Evolutionary conservation across 2,329 filamentous ascomycete genomes (phyloP), one percentile per base, ranked within the genome.

Genomic region (Cercospora sojina): DNA sequence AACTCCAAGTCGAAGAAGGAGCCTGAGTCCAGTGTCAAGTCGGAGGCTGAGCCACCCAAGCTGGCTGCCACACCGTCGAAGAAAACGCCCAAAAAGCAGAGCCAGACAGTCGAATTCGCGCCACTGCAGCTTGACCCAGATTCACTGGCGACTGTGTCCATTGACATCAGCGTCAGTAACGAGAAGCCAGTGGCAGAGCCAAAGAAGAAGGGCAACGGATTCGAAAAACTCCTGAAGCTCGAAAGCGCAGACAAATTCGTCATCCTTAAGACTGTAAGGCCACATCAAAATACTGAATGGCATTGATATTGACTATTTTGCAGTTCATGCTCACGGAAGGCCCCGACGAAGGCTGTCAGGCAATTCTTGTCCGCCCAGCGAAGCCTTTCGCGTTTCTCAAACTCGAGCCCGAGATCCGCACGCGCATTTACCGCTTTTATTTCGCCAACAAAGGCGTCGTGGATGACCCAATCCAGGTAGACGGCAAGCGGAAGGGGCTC

Each of bases 341-440:
- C 25, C 67, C 69, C 3, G 72, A 75, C 49, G 72, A 71, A 31
- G 77, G 77, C 18, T 67, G 74, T 57, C 75, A 79, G 62, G 77
- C 75, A 12, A 72, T 80, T 60, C 59, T 80, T 27, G 29, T 80
- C 64, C 73, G 74, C 23, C 77, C 78, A 2, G 71, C 74, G 29
- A 71, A 73, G 55, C 73, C 77, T 0, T 79, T 80, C 70, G 68
- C 64, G 0, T 75, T 79, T 71, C 58, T 77, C 59, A 69, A 70
- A 27, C 73, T 80, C 0, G 69, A 74, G 0, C 41, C 65, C 2
- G 70, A 73, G 10, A 67, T 76, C 25, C 77, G 75, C 35, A 64
- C 56, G 12, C 74, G 70, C 31, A 73, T 79, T 64, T 75, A 76
- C 62, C 62, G 63, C 23, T 70, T 73, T 59, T 74, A 76, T 53